Conservation (phyloP, 2,329 filamentous ascomycete genomes). For the Volutella citrinella region DNA sequence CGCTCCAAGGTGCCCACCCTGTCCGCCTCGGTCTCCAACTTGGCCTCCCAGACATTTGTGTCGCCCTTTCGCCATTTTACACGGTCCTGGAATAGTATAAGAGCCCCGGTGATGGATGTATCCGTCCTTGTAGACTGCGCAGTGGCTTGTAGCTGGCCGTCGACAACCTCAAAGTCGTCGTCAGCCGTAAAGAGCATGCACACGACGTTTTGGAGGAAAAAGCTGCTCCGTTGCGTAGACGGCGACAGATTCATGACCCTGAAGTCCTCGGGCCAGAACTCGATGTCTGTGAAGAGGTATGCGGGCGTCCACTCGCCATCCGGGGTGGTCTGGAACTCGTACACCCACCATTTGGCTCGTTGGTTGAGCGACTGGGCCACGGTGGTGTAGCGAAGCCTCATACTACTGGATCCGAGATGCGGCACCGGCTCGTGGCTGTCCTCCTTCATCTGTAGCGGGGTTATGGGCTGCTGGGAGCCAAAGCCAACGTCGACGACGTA, state of each 20-base stretch:
- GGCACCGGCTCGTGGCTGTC: conserved; percentile 16
- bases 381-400: conserved; percentile 39
- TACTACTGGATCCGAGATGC: conserved; percentile 42
- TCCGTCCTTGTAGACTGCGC: conserved; percentile 28
- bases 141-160: conserved; percentile 43
- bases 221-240: conserved; percentile 32
- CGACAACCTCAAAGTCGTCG: conserved; percentile 42
- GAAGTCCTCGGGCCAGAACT: conserved; percentile 46
- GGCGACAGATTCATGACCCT: conserved; percentile 43
- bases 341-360: conserved; percentile 38
- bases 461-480: conserved; percentile 42
- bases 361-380: conserved; percentile 31
- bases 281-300: conserved; percentile 51
- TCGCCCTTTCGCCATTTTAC: conserved; percentile 42
- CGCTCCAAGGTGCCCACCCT: too few relatives aligned
- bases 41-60: conserved; percentile 35
- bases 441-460: conserved; percentile 30
- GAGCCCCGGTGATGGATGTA: conserved; percentile 29
- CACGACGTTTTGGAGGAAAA: conserved; percentile 37
- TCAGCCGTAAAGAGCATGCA: conserved; percentile 26
- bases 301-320: conserved; percentile 40
- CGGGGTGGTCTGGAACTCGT: conserved; percentile 22
- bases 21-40: conserved; percentile 44
- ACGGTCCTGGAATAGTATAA: conserved; percentile 42
- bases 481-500: conserved; percentile 61